Evolutionary conservation across 2,329 filamentous ascomycete genomes (phyloP), one percentile per base, ranked within the genome.

Genomic region (Colletotrichum agaves): DNA sequence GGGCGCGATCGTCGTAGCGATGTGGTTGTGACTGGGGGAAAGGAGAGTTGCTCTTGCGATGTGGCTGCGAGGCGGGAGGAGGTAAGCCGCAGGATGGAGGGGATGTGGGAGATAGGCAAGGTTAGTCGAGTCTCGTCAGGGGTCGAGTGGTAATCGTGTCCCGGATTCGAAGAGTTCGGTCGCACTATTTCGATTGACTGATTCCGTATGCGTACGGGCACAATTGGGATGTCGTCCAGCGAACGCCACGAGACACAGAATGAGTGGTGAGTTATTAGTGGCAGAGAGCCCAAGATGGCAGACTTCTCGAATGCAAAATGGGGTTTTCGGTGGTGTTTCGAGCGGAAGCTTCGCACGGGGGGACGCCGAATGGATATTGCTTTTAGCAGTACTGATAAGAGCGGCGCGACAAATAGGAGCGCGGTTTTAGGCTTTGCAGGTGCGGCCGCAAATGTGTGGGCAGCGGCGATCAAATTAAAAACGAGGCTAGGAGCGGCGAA

Each of bases 381-480:
- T 59, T 67, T 67, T 59, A 53, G 47, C 19, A 37, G 35, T 49
- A 27, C 41, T 67, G 61, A 64, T 67, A 67, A 67, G 64, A 61
- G 41, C 64, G 53, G 53, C 61, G 31, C 53, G 53, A 64, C 33
- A 43, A 60, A 64, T 37, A 63, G 56, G 61, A 63, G 64, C 47
- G 64, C 47, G 62, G 46, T 64, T 67, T 67, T 67, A 67, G 64
- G 61, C 53, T 67, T 67, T 15, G 47, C 53, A 67, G 53, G 41
- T 61, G 61, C 61, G 53, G 64, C 61, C 64, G 61, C 61, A 67
- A 64, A 60, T 59, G 64, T 67, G 61, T 67, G 64, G 61, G 61
- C 61, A 52, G 39, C 55, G 64, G 53, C 59, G 64, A 67, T 64
- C 55, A 59, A 67, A 67, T 67, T 67, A 55, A 63, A 67, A 67